These are phyloP conservation scores for Thalassia testudinum DNA, from an alignment of 116 monocot genomes.

Conservation along the genomic window DNA sequence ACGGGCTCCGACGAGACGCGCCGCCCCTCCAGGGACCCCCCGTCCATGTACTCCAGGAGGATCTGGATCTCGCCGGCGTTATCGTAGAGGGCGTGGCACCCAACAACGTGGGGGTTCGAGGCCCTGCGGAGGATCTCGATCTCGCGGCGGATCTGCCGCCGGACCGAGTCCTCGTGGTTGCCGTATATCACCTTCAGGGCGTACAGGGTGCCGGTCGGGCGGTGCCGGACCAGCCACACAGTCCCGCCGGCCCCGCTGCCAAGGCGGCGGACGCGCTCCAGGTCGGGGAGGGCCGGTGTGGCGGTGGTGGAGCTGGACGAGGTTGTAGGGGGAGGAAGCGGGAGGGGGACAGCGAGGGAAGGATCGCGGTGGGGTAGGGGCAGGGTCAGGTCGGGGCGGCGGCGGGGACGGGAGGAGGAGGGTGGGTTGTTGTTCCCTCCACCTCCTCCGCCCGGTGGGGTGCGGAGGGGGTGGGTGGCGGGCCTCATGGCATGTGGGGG, in stretches of 20 bases:
- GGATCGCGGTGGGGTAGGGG: slow-evolving; percentile 15
- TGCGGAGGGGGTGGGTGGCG: background rate
- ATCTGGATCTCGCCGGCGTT: slow-evolving; percentile 41
- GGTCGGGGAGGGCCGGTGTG: slow-evolving; percentile 14
- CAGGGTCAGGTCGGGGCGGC: slow-evolving; percentile 10
- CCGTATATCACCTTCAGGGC: slow-evolving; percentile 43
- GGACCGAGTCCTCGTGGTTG: slow-evolving; percentile 27
- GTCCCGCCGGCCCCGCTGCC: slow-evolving; percentile 32
- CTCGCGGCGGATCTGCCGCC: slow-evolving; percentile 43
- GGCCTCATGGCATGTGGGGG: background rate
- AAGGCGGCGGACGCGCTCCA: slow-evolving; percentile 27
- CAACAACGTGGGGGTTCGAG: slow-evolving; percentile 30
- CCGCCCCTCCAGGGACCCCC: slow-evolving; percentile 28
- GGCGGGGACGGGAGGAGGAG: slow-evolving; percentile 6
- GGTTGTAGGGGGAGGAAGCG: background rate
- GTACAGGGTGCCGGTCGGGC: slow-evolving; percentile 12
- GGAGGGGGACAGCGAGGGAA: slow-evolving; percentile 10
- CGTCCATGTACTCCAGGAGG: slow-evolving; percentile 49
- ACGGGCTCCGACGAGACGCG: slow-evolving; percentile 15
- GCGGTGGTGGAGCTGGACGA: background rate
- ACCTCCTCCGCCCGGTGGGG: no score
- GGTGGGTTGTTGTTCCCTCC: background rate
- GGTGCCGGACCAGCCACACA: slow-evolving; percentile 38
- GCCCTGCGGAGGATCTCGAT: slow-evolving; percentile 40
- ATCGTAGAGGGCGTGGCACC: slow-evolving; percentile 44